A percentile compares a stretch with the other conserved stretches of the same genome.
Evolutionary conservation across 306 rosid genomes (phyloP).

Genomic region (Begonia peltatifolia): DNA sequence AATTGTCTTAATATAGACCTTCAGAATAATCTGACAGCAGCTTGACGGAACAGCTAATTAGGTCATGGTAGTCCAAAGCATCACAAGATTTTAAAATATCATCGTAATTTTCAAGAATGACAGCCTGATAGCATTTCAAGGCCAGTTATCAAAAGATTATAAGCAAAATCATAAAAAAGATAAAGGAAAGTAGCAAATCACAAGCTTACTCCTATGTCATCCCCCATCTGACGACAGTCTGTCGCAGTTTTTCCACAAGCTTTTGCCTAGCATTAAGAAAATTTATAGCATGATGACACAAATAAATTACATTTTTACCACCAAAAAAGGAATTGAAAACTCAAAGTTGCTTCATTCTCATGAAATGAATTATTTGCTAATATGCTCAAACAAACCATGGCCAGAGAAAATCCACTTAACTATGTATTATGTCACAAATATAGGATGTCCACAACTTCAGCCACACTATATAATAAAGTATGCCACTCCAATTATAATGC

Average conservation of each 20-base stretch:
- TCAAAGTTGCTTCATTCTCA: too few species aligned
- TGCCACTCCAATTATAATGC: too few species aligned
- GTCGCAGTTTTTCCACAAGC: constrained; percentile 63
- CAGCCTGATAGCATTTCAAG: constrained; percentile 45
- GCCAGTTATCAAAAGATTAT: constrained; percentile 18
- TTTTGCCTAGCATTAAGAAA: constrained; percentile 58
- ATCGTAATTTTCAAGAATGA: constrained; percentile 60
- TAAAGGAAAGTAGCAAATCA: constrained; percentile 12
- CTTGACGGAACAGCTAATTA: constrained; percentile 82
- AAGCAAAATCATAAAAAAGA: constrained; percentile 7
- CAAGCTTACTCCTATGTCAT: constrained; percentile 72
- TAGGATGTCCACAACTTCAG: too few species aligned
- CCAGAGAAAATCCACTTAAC: too few species aligned
- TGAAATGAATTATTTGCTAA: too few species aligned
- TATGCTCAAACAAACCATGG: too few species aligned
- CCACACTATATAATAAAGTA: too few species aligned
- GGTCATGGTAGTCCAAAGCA: constrained; percentile 91
- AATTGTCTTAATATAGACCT: constrained; percentile 25
- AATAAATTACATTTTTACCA: background rate
- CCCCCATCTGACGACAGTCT: constrained; percentile 47
- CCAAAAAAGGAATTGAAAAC: too few species aligned
- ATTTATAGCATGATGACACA: constrained; percentile 1
- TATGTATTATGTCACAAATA: too few species aligned
- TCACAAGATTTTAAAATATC: constrained; percentile 69
- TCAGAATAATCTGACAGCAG: constrained; percentile 71